Base-by-base conservation (phyloP, 352 stramenopile species). In the Phytophthora sp. region DNA sequence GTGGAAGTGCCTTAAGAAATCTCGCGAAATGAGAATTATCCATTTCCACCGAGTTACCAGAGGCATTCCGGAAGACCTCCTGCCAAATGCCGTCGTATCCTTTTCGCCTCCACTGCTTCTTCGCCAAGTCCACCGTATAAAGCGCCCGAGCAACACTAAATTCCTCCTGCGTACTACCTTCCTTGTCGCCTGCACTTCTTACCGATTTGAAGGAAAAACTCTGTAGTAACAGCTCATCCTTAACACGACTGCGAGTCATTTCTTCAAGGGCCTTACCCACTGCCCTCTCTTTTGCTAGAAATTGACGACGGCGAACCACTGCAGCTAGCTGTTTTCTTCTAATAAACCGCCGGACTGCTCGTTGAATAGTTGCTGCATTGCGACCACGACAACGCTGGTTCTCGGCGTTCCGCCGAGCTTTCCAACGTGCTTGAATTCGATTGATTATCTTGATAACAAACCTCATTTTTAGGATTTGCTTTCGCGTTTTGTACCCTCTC, bases 1-100 rank as follows among this genome's bases (percentile, higher is more conserved):
- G 69, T 2, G 84, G 84, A 18, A 92, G 57, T 1, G 68, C 66
- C 31, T 92, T 92, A 24, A 92, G 67, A 35, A 90, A 89, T 7
- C 82, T 73, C 1, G 77, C 63, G 20, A 90, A 90, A 51, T 76
- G 74, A 33, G 84, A 90, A 53, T 84, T 89, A 59, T 90, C 80
- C 52, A 92, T 88, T 53, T 90, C 81, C 7, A 66, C 29, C 3
- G 60, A 68, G 20, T 77, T 78, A 1, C 80, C 82, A 1, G 74
- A 73, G 4, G 79, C 72, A 41, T 82, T 71, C 13, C 74, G 76
- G 60, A 81, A 92, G 7, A 92, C 41, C 24, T 89, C 72, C 31
- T 92, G 84, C 84, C 84, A 92, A 23, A 90, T 59, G 1, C 84
- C 84, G 20, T 89, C 76, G 44, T 85, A 90, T 1, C 84, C 84